Conservation (phyloP, 768 basidiomycete species). For the Russula lepida region DNA sequence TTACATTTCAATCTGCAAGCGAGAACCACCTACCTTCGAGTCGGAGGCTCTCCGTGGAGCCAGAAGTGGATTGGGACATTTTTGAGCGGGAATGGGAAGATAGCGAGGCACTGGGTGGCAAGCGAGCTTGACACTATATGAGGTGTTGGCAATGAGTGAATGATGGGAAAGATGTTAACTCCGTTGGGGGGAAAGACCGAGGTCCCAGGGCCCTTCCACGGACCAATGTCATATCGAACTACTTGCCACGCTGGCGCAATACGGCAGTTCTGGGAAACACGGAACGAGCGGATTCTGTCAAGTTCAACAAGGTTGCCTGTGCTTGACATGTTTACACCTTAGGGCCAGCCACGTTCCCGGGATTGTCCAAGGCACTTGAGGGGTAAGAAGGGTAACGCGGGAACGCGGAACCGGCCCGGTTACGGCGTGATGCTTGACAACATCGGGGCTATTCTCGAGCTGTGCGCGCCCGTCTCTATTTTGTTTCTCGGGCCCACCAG, state of each 20-base stretch:
- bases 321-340: neutral
- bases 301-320: too few species aligned
- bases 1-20: neutral
- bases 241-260: neutral
- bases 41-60: neutral
- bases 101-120: neutral
- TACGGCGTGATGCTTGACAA: constrained; percentile 6
- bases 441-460: neutral
- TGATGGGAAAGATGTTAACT: neutral
- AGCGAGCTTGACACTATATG: neutral
- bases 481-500: neutral
- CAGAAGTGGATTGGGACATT: neutral
- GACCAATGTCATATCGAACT: too few species aligned
- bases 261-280: too few species aligned
- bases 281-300: too few species aligned
- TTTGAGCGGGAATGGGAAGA: neutral
- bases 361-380: neutral
- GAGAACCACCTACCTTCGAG: neutral
- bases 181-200: neutral
- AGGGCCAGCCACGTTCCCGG: constrained; percentile 1
- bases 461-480: neutral
- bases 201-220: neutral
- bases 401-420: neutral
- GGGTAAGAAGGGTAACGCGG: too few species aligned
- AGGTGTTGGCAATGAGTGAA: neutral